phyloP scores from a whole-genome alignment of 805 yeast species.

The Metschnikowia kunwiensis region DNA sequence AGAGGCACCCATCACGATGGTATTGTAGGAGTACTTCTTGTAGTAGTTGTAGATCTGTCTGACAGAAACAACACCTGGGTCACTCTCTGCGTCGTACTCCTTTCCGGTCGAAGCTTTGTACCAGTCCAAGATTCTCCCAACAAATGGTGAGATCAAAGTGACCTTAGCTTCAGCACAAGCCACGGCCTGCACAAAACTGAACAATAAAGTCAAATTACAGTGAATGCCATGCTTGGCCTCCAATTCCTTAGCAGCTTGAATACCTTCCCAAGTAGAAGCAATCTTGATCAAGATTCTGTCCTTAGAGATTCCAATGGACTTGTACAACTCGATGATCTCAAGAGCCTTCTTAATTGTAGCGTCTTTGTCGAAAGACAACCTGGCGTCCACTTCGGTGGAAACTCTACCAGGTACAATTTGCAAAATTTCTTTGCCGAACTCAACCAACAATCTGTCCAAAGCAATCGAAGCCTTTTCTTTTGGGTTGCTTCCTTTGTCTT shows the following conservation, averaged over 20 bases:
- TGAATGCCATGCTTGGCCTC: slow-evolving; percentile 89
- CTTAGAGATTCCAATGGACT: slow-evolving; percentile 78
- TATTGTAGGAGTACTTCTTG: slow-evolving; percentile 93
- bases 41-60: slow-evolving; percentile 91
- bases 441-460: slow-evolving; percentile 88
- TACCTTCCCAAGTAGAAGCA: slow-evolving; percentile 99
- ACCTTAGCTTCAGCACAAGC: slow-evolving; percentile 98
- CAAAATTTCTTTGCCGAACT: slow-evolving; percentile 91
- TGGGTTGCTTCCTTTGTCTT: slow-evolving; percentile 53
- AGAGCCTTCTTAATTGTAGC: slow-evolving; percentile 93
- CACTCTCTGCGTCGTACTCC: slow-evolving; percentile 68
- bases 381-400: slow-evolving; percentile 98
- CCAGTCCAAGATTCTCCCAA: slow-evolving; percentile 99
- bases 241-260: slow-evolving; percentile 95
- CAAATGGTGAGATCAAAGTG: slow-evolving; percentile 96
- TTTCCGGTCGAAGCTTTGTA: slow-evolving; percentile 92
- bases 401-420: slow-evolving; percentile 98
- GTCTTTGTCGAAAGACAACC: slow-evolving; percentile 92
- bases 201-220: slow-evolving; percentile 90
- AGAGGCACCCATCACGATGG: slow-evolving; percentile 99
- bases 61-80: slow-evolving; percentile 96
- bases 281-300: slow-evolving; percentile 93
- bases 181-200: slow-evolving; percentile 96
- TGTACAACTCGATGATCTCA: slow-evolving; percentile 82
- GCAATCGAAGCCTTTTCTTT: slow-evolving; percentile 79